Conservation (phyloP, 371 early-diverging fungal genomes). For the Mucor piriformis region DNA sequence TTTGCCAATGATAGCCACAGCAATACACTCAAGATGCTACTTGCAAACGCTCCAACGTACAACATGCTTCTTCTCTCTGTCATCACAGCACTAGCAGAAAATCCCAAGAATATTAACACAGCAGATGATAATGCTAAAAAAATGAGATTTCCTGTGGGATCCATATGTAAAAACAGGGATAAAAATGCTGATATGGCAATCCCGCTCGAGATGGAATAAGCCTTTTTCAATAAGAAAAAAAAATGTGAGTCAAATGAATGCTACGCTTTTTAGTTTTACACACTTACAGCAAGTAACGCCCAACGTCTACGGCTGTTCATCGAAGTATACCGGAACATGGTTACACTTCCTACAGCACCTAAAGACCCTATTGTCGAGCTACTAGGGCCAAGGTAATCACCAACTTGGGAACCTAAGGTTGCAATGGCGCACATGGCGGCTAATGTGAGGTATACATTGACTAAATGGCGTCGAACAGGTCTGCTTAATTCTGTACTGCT, state of each 20-base stretch:
- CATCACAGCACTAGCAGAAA: slow-evolving; percentile 50
- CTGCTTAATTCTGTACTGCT: slow-evolving; percentile 28
- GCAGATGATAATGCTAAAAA: slow-evolving; percentile 43
- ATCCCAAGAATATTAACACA: slow-evolving; percentile 54
- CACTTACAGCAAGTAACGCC: slow-evolving; percentile 38
- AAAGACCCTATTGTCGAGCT: slow-evolving; percentile 21
- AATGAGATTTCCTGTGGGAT: slow-evolving; percentile 41
- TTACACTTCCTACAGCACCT: slow-evolving; percentile 29
- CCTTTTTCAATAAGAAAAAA: slow-evolving; percentile 11
- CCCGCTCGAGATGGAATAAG: slow-evolving; percentile 46
- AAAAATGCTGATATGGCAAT: slow-evolving; percentile 36
- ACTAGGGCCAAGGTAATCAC: slow-evolving; percentile 14
- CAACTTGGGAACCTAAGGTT: slow-evolving; percentile 35
- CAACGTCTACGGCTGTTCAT: slow-evolving; percentile 31
- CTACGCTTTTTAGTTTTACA: no score
- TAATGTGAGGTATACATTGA: slow-evolving; percentile 52
- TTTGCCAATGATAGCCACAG: slow-evolving; percentile 51
- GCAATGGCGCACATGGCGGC: slow-evolving; percentile 56
- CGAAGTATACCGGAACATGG: slow-evolving; percentile 31
- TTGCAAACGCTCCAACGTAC: slow-evolving; percentile 51
- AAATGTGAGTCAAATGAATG: no score
- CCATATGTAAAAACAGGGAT: slow-evolving; percentile 29
- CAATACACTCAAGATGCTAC: slow-evolving; percentile 42
- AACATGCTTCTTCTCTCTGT: slow-evolving; percentile 48
- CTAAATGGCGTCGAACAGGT: slow-evolving; percentile 50